A percentile compares a stretch with the other conserved stretches of the same genome.
phyloP scores from a whole-genome alignment of 108 stramenopile species.

The Craspedostauros australis region DNA sequence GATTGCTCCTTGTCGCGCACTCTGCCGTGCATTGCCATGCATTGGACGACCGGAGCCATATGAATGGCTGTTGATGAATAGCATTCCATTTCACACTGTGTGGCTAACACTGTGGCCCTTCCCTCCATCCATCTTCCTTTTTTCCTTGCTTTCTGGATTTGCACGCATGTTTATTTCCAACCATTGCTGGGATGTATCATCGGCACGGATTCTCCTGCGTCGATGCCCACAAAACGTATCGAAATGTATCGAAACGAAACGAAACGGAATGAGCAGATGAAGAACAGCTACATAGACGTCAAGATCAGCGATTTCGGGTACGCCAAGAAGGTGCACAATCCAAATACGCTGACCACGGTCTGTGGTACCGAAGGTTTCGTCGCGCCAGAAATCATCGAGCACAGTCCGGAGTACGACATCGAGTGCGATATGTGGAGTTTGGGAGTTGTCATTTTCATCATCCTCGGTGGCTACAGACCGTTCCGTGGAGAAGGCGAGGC shows the following conservation, averaged over 20 bases:
- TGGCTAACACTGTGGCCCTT: no score
- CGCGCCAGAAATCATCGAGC: conserved; percentile 72
- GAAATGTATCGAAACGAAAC: no score
- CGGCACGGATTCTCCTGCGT: no score
- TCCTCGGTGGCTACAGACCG: conserved; percentile 91
- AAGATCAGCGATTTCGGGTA: conserved; percentile 98
- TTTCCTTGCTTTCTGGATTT: no score
- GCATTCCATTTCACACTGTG: no score
- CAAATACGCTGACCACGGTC: conserved; percentile 60
- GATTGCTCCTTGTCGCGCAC: no score
- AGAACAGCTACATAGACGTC: conserved; percentile 86
- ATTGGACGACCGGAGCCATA: no score
- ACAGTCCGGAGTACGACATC: conserved; percentile 59
- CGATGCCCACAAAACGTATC: no score
- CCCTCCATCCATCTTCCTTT: no score
- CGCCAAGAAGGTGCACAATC: conserved; percentile 65
- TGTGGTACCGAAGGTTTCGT: conserved; percentile 90
- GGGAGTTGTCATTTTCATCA: conserved; percentile 91
- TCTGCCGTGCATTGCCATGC: no score
- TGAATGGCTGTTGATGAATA: no score
- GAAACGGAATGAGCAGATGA: background rate
- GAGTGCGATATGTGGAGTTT: conserved; percentile 93
- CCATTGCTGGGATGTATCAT: background rate
- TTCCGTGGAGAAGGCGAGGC: conserved; percentile 59
- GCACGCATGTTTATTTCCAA: background rate